phyloP scores from a whole-genome alignment of 768 basidiomycete species.

The Exsudoporus frostii region DNA sequence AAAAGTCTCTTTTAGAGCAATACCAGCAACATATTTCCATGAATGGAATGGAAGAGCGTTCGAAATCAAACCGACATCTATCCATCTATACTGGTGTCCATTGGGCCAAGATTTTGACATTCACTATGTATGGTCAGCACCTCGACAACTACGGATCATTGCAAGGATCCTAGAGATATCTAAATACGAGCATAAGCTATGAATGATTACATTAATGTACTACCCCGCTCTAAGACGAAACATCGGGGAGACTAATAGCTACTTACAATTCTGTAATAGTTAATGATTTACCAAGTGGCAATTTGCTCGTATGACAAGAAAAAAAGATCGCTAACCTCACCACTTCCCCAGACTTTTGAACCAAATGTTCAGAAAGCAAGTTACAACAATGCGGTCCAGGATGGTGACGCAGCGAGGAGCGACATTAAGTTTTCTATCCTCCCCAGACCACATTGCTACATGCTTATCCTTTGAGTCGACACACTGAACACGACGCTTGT shows the following conservation, averaged over 20 bases:
- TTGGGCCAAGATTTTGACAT: background rate
- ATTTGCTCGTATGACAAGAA: background rate
- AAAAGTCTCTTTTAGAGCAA: background rate
- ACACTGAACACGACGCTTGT: constrained; percentile 37
- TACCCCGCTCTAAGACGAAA: background rate
- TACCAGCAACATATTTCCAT: background rate
- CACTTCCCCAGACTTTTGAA: constrained; percentile 42
- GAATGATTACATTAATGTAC: constrained; percentile 11
- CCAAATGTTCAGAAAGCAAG: constrained; percentile 53
- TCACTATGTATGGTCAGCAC: background rate
- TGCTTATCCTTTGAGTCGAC: constrained; percentile 46
- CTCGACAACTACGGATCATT: background rate
- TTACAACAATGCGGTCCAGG: constrained; percentile 51
- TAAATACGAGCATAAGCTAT: constrained; percentile 22
- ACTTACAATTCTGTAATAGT: constrained; percentile 8
- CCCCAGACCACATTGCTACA: constrained; percentile 47
- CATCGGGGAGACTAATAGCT: background rate
- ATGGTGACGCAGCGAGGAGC: constrained; percentile 37
- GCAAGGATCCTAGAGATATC: background rate
- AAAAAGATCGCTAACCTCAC: constrained; percentile 25
- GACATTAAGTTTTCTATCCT: constrained; percentile 39
- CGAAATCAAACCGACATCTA: background rate
- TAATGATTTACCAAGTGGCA: background rate
- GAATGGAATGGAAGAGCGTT: background rate
- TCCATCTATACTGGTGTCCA: background rate